phyloP scores from a whole-genome alignment of 139 green algal species.

The Ettlia oleoabundans region DNA sequence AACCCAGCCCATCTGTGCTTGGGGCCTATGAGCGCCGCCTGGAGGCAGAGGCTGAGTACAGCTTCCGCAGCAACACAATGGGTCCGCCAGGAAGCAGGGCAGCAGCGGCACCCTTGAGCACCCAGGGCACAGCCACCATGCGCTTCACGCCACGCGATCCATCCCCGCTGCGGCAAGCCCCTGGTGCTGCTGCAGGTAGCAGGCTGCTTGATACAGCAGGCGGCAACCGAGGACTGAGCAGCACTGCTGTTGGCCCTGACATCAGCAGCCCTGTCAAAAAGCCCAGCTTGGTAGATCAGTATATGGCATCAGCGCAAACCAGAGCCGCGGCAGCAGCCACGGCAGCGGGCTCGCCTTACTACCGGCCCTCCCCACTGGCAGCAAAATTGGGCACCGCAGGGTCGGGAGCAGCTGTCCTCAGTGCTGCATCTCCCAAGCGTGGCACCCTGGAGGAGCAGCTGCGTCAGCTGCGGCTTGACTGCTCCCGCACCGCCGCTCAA shows the following conservation, averaged over 20 bases:
- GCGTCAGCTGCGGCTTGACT: not conserved
- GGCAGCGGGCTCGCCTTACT: not conserved
- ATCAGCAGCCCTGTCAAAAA: not conserved
- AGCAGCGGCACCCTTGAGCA: not conserved
- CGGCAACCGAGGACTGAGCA: not conserved
- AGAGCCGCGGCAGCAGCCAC: not conserved
- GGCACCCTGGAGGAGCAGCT: not conserved
- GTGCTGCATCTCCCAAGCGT: not conserved
- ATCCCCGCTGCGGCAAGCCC: not conserved
- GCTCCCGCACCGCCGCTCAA: not conserved
- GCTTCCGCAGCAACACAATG: not conserved
- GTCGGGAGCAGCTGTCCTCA: not conserved
- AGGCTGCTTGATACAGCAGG: not conserved
- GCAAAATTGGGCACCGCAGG: not conserved
- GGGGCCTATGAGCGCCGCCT: not conserved
- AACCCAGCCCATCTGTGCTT: not conserved
- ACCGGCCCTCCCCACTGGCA: not conserved
- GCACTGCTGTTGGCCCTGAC: not conserved
- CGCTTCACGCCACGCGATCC: not conserved
- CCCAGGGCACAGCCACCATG: not conserved
- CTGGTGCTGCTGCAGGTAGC: not conserved
- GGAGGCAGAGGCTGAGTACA: not conserved
- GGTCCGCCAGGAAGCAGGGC: not conserved
- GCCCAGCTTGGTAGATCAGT: slow-evolving; percentile 1
- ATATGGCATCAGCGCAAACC: not conserved